Conservation (phyloP, 2,329 filamentous ascomycete genomes). For the Penicillium sp. region DNA sequence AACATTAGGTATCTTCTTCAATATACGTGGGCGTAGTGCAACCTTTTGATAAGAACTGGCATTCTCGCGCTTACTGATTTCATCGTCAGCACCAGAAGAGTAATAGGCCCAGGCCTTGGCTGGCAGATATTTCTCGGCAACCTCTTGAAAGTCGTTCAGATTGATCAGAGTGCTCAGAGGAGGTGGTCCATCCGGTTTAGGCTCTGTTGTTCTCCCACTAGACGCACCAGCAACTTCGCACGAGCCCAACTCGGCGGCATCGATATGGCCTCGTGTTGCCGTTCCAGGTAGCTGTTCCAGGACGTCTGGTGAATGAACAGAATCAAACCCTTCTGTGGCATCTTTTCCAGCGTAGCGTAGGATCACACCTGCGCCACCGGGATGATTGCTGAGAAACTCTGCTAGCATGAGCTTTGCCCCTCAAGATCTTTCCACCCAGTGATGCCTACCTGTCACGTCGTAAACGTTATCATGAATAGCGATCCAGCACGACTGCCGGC, state of each 20-base stretch:
- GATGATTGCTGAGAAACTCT: conserved; percentile 36
- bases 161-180: conserved; percentile 35
- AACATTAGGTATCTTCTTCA: conserved; percentile 40
- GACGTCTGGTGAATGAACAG: conserved; percentile 32
- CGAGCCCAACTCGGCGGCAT: conserved; percentile 9
- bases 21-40: conserved; percentile 47
- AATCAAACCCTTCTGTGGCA: conserved; percentile 36
- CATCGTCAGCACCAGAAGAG: conserved; percentile 51
- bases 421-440: background rate
- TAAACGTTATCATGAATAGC: conserved; percentile 53
- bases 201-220: background rate
- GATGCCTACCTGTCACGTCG: conserved; percentile 43
- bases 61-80: conserved; percentile 47
- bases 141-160: conserved; percentile 39
- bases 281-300: conserved; percentile 28
- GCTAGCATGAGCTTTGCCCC: background rate
- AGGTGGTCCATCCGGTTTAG: conserved; percentile 14
- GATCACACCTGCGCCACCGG: conserved; percentile 34
- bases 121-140: conserved; percentile 30
- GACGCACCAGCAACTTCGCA: background rate
- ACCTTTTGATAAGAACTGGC: conserved; percentile 45
- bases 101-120: conserved; percentile 43
- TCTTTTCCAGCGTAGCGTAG: conserved; percentile 36
- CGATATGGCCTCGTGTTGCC: conserved; percentile 26
- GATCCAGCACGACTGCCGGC: conserved; percentile 52